Base-by-base conservation (phyloP, 495 filamentous ascomycete species). In the Articulospora tetracladia region DNA sequence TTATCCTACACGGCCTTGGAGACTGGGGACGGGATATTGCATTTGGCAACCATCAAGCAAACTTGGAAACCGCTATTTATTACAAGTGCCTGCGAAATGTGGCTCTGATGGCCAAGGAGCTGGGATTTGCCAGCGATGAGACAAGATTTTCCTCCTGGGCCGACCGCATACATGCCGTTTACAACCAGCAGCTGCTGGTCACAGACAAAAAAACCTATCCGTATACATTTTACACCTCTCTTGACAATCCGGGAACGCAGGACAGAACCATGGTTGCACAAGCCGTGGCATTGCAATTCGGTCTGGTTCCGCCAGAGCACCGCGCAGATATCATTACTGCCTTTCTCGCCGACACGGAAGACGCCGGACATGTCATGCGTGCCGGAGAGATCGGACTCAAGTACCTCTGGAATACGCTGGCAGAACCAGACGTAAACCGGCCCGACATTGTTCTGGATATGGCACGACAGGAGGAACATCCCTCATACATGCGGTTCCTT, bases 21-120 rank as follows among this genome's bases (percentile, higher is more conserved):
- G 50, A 53, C 50, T 53, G 50, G 50, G 50, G 50, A 24, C 50
- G 50, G 13, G 50, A 25, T 22, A 53, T 53, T 25, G 50, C 50
- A 3, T 28, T 22, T 19, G 50, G 50, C n/a, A 53, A 53, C 24
- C n/a, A n/a, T 12, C 50, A 53, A 27, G 50, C 50, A 24, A 53
- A 53, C n/a, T 10, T 53, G 13, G 50, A 53, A 28, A 53, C 50
- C 3, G 50, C 50, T 7, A 25, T 53, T 15, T 53, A 53, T 28
- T 28, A 53, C 24, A 25, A 53, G 24, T 53, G 50, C 24, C 23
- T 53, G n/a, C 30, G 30, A 34, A 34, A 34, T 15, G 30, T 34
- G 30, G 30, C 30, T 34, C 30, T 34, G 30, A 34, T 34, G 30
- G 30, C 30, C 30, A 34, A 34, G 15, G 30, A 34, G 30, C 30